phyloP scores from a whole-genome alignment of 345 rosid species.

The Aquilaria sinensis region DNA sequence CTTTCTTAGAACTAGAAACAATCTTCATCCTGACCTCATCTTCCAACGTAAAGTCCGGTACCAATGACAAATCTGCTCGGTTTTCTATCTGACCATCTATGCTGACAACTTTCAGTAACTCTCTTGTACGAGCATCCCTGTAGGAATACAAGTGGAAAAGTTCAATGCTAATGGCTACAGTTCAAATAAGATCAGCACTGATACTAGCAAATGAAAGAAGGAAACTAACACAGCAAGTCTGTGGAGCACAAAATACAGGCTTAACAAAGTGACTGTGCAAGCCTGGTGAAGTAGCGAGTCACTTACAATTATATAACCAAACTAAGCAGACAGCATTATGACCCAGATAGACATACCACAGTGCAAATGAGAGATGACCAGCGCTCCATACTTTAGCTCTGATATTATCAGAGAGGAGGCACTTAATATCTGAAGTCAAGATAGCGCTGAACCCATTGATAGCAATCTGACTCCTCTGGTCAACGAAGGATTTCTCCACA shows the following conservation, averaged over 20 bases:
- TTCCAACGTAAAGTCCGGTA: constrained; percentile 57
- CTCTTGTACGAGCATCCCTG: constrained; percentile 93
- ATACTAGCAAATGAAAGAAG: not conserved
- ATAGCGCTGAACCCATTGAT: constrained; percentile 52
- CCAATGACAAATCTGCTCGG: constrained; percentile 49
- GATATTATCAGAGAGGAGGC: constrained; percentile 63
- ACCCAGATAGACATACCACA: constrained; percentile 48
- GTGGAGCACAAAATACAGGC: not conserved
- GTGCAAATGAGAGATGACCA: constrained; percentile 56
- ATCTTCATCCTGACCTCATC: constrained; percentile 58
- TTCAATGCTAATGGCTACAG: constrained; percentile 4
- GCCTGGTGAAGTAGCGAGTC: not conserved
- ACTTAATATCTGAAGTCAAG: constrained; percentile 68
- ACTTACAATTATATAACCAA: constrained; percentile 5
- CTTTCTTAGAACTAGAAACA: constrained; percentile 51
- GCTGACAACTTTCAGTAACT: constrained; percentile 73
- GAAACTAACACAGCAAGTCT: not conserved
- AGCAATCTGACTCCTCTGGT: constrained; percentile 63
- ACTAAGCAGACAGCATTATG: not conserved
- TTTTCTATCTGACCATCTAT: constrained; percentile 84
- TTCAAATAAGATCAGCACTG: not conserved
- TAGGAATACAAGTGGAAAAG: constrained; percentile 12
- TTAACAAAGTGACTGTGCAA: not conserved
- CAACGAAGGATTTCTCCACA: constrained; percentile 77
- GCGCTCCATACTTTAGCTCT: constrained; percentile 86